Evolutionary conservation across 257 asterid species (phyloP), one percentile per base, ranked within the genome.

Genomic region (Mitragyna speciosa): DNA sequence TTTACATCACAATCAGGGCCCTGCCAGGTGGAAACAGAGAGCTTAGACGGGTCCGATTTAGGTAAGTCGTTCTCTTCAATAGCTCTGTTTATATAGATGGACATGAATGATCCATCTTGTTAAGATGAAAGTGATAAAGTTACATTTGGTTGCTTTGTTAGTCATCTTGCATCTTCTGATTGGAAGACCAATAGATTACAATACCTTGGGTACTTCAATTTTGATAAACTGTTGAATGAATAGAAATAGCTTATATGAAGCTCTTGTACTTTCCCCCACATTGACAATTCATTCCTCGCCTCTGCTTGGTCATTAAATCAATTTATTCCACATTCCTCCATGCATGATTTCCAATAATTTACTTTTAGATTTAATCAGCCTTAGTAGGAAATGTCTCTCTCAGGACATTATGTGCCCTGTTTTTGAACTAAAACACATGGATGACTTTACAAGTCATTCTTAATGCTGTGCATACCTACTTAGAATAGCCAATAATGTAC

Each of bases 41-140:
- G 91, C 99, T 96, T 73, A 89, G 95, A 84, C 86, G 99, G 76
- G 99, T 96, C 75, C 86, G 99, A 80, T 96, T 96, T 89, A 93
- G 99, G 99, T 94, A 49, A 45, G 86, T 84, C 70, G 22, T 70
- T 78, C 82, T 78, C 74, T 81, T 70, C 2, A 45, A 58, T 59
- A 24, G 19, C 3, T 58, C 17, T 72, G 51, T 78, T 1, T 59
- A 24, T 12, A 28, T 7, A 24, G 31, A 6, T 41, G 28, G 41
- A 28, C 14, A 15, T 43, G 14, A 54, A 26, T 10, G 19, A 63
- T 30, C 43, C 69, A 12, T 65, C 2, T 33, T 30, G 12, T 15
- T 28, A 9, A 0, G 22, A n/a, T 1, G 58, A 15, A 22, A 12
- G 17, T 6, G 59, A 16, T 45, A 33, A 43, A 56, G 26, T 17